These are phyloP conservation scores for Botryotinia convoluta DNA, from an alignment of 2,329 filamentous ascomycete species.

Conservation along the genomic window DNA sequence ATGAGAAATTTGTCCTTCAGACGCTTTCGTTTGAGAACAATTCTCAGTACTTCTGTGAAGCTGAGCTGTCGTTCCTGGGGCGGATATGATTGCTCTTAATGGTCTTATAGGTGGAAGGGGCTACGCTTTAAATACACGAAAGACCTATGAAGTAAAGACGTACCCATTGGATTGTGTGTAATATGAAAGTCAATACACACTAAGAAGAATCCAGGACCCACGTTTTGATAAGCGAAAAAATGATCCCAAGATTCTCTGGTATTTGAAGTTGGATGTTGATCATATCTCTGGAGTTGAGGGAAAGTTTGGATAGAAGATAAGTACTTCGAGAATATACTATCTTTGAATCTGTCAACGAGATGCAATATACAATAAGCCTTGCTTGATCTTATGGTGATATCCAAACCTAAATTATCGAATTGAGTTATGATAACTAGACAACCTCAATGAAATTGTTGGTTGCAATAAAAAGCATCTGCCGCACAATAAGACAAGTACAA, in stretches of 20 bases:
- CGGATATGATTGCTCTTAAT: too few relatives aligned
- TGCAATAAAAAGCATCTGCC: too few relatives aligned
- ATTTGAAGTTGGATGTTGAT: not conserved
- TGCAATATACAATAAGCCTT: not conserved
- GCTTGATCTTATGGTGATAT: not conserved
- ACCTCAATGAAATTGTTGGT: not conserved
- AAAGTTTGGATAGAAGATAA: fast-evolving
- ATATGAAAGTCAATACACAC: not conserved
- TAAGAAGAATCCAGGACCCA: not conserved
- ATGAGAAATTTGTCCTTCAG: not conserved
- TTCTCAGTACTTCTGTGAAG: too few relatives aligned
- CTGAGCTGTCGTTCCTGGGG: not conserved
- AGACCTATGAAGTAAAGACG: not conserved
- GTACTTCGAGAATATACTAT: fast-evolving
- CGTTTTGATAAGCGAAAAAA: not conserved
- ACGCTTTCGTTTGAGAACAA: fast-evolving
- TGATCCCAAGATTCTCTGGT: not conserved
- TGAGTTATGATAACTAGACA: not conserved
- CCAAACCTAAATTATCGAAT: not conserved
- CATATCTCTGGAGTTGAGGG: not conserved
- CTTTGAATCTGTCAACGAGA: fast-evolving
- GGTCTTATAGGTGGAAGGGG: too few relatives aligned
- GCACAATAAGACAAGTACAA: not conserved
- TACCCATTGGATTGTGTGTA: not conserved
- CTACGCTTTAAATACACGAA: fast-evolving